phyloP scores from a whole-genome alignment of 805 yeast species.

The Cyberlindnera misumaiensis region DNA sequence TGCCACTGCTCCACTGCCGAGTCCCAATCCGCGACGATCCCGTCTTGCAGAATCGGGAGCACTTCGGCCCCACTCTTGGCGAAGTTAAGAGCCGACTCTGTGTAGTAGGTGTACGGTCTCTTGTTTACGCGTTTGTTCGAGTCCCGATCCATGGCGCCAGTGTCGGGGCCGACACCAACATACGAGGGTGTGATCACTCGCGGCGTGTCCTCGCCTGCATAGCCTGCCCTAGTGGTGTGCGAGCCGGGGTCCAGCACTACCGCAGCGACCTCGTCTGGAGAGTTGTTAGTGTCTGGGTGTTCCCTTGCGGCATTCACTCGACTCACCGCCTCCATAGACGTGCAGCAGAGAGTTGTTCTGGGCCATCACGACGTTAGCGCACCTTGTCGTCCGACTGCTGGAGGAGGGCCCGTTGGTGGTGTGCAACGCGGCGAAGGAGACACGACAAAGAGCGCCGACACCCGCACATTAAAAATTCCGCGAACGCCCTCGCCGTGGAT shows the following conservation, averaged over 20 bases:
- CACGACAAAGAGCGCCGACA: too few relatives aligned
- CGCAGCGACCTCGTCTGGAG: conserved; percentile 76
- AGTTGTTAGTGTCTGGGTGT: conserved; percentile 7
- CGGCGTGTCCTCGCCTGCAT: conserved; percentile 90
- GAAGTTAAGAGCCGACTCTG: conserved; percentile 37
- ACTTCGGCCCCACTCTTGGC: conserved; percentile 50
- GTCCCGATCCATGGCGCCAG: conserved; percentile 20
- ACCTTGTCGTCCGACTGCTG: too few relatives aligned
- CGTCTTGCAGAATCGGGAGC: conserved; percentile 52
- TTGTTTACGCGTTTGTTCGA: conserved; percentile 12
- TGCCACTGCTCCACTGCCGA: conserved; percentile 70
- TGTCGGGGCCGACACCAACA: conserved; percentile 34
- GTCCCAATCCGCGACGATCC: conserved; percentile 78
- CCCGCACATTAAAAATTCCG: too few relatives aligned
- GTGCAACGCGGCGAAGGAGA: too few relatives aligned
- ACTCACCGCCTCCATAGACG: conserved; percentile 19
- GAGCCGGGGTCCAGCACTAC: conserved; percentile 91
- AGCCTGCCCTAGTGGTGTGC: conserved; percentile 75
- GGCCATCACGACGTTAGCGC: conserved; percentile 12
- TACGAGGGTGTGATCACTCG: conserved; percentile 66
- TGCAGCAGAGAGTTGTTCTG: conserved; percentile 19
- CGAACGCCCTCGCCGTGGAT: too few relatives aligned
- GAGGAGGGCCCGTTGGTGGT: too few relatives aligned
- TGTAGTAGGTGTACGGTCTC: conserved; percentile 25
- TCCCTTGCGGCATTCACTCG: too few relatives aligned